These are phyloP conservation scores for Dimocarpus longan DNA, from an alignment of 345 rosid genomes.

Conservation along the genomic window DNA sequence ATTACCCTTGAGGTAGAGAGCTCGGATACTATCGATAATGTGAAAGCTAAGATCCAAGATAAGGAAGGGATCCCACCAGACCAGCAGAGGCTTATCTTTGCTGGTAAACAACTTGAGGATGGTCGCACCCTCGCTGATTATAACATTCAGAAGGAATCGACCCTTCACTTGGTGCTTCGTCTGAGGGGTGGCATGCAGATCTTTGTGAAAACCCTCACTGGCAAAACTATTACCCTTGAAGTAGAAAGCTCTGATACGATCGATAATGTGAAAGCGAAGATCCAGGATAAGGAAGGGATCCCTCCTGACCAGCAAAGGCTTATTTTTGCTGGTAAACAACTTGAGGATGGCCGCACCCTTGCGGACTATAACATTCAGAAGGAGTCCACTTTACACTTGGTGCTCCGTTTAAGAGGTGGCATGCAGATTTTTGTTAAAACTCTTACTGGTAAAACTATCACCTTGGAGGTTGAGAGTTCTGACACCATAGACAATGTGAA, in stretches of 20 bases:
- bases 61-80: conserved; percentile 32
- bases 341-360: conserved; percentile 27
- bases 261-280: conserved; percentile 29
- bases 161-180: conserved; percentile 28
- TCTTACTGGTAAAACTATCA: conserved; percentile 31
- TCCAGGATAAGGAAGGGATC: conserved; percentile 35
- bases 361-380: conserved; percentile 31
- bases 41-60: conserved; percentile 29
- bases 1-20: conserved; percentile 35
- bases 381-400: conserved; percentile 31
- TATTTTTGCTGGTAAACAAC: conserved; percentile 34
- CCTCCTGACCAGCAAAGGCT: conserved; percentile 36
- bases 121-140: conserved; percentile 27
- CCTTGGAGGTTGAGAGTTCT: conserved; percentile 34
- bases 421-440: conserved; percentile 37
- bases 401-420: conserved; percentile 25
- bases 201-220: conserved; percentile 33
- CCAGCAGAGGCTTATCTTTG: conserved; percentile 27
- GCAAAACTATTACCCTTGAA: conserved; percentile 32
- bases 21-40: conserved; percentile 27
- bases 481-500: conserved; percentile 35
- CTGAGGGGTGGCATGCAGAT: conserved; percentile 36
- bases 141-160: conserved; percentile 31
- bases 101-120: conserved; percentile 29
- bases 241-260: conserved; percentile 32